Conservation (phyloP, 2,329 filamentous ascomycete species). For the Endothia cerciana region DNA sequence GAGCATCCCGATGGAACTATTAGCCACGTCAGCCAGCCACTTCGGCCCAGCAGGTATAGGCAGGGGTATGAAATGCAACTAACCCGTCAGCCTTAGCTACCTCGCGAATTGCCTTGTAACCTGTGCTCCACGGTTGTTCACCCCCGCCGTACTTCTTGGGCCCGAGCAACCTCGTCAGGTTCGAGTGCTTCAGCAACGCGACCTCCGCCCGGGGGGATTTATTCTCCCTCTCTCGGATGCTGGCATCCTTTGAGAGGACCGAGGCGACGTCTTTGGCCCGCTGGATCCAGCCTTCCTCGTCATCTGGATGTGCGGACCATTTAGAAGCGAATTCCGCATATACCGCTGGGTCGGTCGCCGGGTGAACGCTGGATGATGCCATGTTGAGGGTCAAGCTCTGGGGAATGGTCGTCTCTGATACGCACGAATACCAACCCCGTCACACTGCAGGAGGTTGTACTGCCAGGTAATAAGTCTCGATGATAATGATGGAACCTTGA, state of each 20-base stretch:
- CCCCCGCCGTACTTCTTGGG: conserved; percentile 48
- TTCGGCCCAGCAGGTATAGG: not conserved
- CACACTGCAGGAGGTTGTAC: not conserved
- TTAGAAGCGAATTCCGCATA: conserved; percentile 43
- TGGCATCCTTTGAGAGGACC: conserved; percentile 41
- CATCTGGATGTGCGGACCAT: conserved; percentile 40
- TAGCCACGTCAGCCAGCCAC: not conserved
- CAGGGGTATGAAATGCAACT: conserved; percentile 5
- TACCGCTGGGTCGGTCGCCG: conserved; percentile 41
- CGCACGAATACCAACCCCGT: not conserved
- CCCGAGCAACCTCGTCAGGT: conserved; percentile 45
- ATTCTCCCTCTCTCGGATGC: conserved; percentile 42
- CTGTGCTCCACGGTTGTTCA: conserved; percentile 51
- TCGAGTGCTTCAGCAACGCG: conserved; percentile 46
- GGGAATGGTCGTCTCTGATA: not conserved
- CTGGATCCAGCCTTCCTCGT: conserved; percentile 43
- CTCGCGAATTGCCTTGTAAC: conserved; percentile 62
- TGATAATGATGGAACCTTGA: not conserved
- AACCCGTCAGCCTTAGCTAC: conserved; percentile 67
- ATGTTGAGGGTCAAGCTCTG: not conserved
- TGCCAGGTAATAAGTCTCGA: not conserved
- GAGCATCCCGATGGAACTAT: conserved; percentile 64
- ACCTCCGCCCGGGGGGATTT: conserved; percentile 47
- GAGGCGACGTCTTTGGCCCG: conserved; percentile 44
- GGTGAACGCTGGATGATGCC: conserved; percentile 8